Conservation (phyloP, 768 basidiomycete genomes). For the Mycena chlorophos region DNA sequence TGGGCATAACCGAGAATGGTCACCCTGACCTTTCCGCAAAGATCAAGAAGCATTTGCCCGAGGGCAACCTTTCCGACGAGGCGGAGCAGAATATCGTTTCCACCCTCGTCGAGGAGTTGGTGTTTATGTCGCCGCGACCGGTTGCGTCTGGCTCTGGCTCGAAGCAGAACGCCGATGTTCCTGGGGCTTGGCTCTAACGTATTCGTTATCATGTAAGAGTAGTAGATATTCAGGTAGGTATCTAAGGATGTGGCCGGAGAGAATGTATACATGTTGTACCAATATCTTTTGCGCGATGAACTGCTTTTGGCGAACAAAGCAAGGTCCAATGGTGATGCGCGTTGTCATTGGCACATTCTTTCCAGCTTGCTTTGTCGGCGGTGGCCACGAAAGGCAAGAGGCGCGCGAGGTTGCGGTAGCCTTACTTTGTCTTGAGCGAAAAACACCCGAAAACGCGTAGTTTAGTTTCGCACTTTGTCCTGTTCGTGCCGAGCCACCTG, state of each 20-base stretch:
- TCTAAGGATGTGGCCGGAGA: too few relatives aligned
- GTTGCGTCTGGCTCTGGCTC: constrained; percentile 39
- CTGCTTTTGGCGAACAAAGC: background rate
- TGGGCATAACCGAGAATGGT: constrained; percentile 68
- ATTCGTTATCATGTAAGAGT: constrained; percentile 26
- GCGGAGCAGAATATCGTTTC: constrained; percentile 68
- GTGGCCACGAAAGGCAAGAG: background rate
- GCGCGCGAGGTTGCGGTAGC: background rate
- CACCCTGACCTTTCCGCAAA: constrained; percentile 53
- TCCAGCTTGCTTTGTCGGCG: background rate
- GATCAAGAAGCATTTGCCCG: constrained; percentile 53
- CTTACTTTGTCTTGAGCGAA: background rate
- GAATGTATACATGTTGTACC: too few relatives aligned
- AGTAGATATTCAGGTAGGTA: too few relatives aligned
- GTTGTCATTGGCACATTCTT: too few relatives aligned
- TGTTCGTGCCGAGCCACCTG: too few relatives aligned
- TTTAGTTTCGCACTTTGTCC: too few relatives aligned
- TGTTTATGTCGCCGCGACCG: constrained; percentile 43
- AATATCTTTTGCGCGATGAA: background rate
- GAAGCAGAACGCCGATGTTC: constrained; percentile 35
- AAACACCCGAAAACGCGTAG: background rate
- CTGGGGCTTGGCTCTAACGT: constrained; percentile 43
- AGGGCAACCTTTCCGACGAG: constrained; percentile 48
- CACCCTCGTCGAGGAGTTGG: constrained; percentile 57
- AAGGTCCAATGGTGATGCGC: background rate